Evolutionary conservation across 2,329 filamentous ascomycete species (phyloP), one percentile per base, ranked within the genome.

Genomic region (Venturia carpophila): DNA sequence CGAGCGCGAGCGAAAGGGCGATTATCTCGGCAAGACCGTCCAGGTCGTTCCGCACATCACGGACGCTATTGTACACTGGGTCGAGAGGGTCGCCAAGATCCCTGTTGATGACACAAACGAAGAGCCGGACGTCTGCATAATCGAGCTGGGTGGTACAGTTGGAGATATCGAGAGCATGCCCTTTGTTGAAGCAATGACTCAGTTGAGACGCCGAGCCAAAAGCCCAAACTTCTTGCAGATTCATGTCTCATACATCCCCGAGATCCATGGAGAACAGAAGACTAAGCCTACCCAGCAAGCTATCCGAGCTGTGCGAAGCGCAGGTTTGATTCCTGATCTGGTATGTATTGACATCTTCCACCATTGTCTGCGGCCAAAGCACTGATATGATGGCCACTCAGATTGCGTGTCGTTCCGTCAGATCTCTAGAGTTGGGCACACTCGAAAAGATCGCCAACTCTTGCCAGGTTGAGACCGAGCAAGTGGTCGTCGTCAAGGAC

Each of bases 271-370:
- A 42, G 88, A 97, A 80, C 87, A 96, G 76, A 97, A 97, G 84
- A 97, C 92, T 11, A 97, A 97, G 79, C 94, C 94, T 0, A 99
- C 94, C 0, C 94, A 99, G 76, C 86, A 91, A 71, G 91, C 93
- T 34, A 91, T 97, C 71, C 88, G 88, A 73, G 86, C 89, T 71
- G 87, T 92, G 68, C 88, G 93, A 68, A 92, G 89, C 73, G 88
- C 90, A 68, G 92, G 92, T 73, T 77, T 84, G 66, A 77, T 81
- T 61, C 80, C 80, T 27, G 80, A 83, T 69, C 67, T 94, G 74
- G 86, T 89, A 78, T 66, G 79, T 71, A 24, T 24, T 42, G 27
- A 30, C 73, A 68, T 72, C 63, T 27, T 4, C 27, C 19, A 13
- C 41, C 47, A 27, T 34, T 41, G 30, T 60, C 39, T 21, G n/a